Conservation (phyloP, 495 filamentous ascomycete genomes). For the Aspergillus steynii region DNA sequence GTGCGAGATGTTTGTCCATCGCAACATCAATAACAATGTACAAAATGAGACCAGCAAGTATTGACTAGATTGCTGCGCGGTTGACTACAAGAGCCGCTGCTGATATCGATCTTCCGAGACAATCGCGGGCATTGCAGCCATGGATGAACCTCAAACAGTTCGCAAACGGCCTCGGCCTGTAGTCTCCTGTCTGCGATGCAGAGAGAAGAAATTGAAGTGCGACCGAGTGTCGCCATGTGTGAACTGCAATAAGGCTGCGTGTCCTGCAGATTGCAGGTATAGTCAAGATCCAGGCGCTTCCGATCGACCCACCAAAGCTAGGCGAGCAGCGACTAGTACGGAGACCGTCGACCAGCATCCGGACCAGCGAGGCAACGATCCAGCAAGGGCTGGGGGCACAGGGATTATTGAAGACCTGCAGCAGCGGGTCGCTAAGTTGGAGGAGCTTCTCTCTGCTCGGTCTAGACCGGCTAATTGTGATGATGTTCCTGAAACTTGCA, state of each 20-base stretch:
- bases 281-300: conserved; percentile 11
- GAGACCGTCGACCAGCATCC: conserved; percentile 1
- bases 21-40: no score
- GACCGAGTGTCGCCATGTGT: conserved; percentile 28
- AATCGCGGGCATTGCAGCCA: not conserved
- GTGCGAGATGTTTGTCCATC: no score
- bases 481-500: not conserved
- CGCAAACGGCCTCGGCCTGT: conserved; percentile 31
- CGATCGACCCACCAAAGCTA: conserved; percentile 15
- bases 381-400: not conserved
- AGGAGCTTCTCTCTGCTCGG: conserved; percentile 20
- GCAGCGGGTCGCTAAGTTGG: conserved; percentile 22
- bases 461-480: not conserved
- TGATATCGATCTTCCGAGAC: no score
- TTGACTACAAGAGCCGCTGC: no score
- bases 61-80: no score
- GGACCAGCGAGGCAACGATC: not conserved
- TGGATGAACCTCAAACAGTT: conserved; percentile 9
- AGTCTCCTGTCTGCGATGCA: conserved; percentile 33
- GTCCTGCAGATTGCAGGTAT: conserved; percentile 21
- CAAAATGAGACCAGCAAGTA: no score
- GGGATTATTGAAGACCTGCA: conserved; percentile 32
- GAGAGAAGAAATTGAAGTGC: conserved; percentile 35
- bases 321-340: conserved; percentile 12
- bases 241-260: conserved; percentile 29